phyloP scores from a whole-genome alignment of 176 grass and related monocot genomes.

The Carex kokanica region DNA sequence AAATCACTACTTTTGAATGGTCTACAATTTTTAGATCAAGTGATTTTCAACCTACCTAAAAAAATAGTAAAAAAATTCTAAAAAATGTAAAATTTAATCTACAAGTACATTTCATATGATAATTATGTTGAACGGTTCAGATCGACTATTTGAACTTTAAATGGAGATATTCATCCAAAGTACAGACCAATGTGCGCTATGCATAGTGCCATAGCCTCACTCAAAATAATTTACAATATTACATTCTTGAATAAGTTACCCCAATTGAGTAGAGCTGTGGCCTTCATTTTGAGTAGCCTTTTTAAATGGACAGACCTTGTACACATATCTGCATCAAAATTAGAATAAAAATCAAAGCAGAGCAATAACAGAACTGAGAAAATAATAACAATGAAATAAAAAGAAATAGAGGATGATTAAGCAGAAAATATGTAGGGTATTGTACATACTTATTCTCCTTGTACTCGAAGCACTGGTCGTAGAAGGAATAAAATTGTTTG shows the following conservation, averaged over 20 bases:
- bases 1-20: no score
- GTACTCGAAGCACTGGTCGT: conserved; percentile 84
- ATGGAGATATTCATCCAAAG: no score
- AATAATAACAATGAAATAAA: conserved; percentile 14
- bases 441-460: conserved; percentile 94
- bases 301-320: conserved; percentile 95
- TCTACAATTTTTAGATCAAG: no score
- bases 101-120: no score
- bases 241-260: conserved; percentile 49
- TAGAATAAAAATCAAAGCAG: conserved; percentile 19
- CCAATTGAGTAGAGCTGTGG: conserved; percentile 80
- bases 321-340: conserved; percentile 54
- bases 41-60: no score
- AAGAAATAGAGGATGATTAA: conserved; percentile 14
- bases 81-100: no score
- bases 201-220: no score
- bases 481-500: conserved; percentile 94
- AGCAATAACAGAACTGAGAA: conserved; percentile 14
- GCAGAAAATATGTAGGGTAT: conserved; percentile 24
- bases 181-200: no score
- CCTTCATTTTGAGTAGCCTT: conserved; percentile 91
- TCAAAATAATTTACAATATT: neutral
- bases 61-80: no score
- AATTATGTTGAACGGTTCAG: no score
- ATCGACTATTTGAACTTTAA: no score